phyloP scores from a whole-genome alignment of 768 basidiomycete species.

The Symmetrospora coprosmae region DNA sequence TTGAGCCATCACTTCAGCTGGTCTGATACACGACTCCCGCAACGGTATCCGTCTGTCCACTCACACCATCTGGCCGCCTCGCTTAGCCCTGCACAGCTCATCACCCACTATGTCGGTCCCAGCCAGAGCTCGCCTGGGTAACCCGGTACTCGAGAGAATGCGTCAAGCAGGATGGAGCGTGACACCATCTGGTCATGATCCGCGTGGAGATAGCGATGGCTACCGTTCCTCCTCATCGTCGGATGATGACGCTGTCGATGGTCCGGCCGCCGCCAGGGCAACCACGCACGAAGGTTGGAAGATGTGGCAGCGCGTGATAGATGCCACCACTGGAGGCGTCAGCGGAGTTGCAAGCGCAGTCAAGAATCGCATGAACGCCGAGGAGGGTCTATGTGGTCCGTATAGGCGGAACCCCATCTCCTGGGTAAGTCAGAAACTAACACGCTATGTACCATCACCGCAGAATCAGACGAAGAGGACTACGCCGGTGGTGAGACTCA shows the following conservation, averaged over 20 bases:
- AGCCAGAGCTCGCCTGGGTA: neutral
- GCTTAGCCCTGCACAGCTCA: no score
- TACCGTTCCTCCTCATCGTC: neutral
- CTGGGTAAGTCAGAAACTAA: neutral
- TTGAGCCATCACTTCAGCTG: no score
- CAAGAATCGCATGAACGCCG: neutral
- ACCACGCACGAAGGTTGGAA: constrained; percentile 13
- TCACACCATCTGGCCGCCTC: no score
- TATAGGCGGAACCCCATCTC: neutral
- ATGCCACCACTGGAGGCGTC: neutral
- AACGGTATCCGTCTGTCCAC: no score
- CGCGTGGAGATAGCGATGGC: neutral
- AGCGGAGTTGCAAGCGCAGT: neutral
- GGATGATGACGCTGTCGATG: neutral
- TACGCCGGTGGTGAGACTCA: constrained; percentile 16
- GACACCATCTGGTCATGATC: neutral
- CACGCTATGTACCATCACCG: no score
- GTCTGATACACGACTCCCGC: no score
- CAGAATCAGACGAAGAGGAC: constrained; percentile 18
- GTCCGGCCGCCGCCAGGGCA: neutral
- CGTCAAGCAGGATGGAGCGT: neutral
- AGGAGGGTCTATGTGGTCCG: constrained; percentile 14
- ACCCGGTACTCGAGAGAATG: constrained; percentile 6
- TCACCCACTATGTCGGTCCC: no score
- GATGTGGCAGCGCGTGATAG: constrained; percentile 9